phyloP scores from a whole-genome alignment of 495 filamentous ascomycete genomes.

The Penicillium bialowiezense region DNA sequence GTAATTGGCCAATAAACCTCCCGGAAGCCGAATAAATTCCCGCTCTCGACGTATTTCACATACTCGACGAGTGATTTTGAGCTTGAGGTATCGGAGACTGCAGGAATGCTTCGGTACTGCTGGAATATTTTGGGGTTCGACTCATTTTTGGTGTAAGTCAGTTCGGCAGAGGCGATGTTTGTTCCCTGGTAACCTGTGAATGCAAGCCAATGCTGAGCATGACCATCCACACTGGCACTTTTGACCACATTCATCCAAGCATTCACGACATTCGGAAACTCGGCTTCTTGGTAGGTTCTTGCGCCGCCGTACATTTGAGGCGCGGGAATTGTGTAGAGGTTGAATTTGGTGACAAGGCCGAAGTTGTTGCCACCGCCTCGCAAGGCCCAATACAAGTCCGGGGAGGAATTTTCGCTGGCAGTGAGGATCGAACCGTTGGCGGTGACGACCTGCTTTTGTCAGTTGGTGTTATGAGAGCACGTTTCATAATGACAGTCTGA shows the following conservation, averaged over 20 bases:
- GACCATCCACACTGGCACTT: slow-evolving; percentile 32
- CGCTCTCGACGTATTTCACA: slow-evolving; percentile 37
- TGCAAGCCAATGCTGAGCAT: slow-evolving; percentile 46
- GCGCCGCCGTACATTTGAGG: slow-evolving; percentile 39
- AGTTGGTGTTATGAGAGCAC: not conserved
- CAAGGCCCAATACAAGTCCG: slow-evolving; percentile 53
- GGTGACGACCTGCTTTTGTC: slow-evolving; percentile 31
- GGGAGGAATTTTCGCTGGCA: slow-evolving; percentile 29
- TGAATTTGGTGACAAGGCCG: slow-evolving; percentile 48
- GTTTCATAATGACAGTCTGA: not conserved
- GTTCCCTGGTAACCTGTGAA: slow-evolving; percentile 31
- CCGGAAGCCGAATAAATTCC: slow-evolving; percentile 42
- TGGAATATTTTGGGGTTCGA: slow-evolving; percentile 41
- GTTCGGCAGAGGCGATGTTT: slow-evolving; percentile 31
- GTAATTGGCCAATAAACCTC: slow-evolving; percentile 45
- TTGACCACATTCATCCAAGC: slow-evolving; percentile 37
- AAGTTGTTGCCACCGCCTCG: slow-evolving; percentile 51
- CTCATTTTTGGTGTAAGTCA: slow-evolving; percentile 40
- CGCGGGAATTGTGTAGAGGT: slow-evolving; percentile 36
- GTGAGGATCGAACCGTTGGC: slow-evolving; percentile 42
- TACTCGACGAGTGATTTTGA: slow-evolving; percentile 45
- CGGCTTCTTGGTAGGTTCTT: slow-evolving; percentile 40
- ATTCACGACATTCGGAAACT: slow-evolving; percentile 31
- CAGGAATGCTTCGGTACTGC: slow-evolving; percentile 36
- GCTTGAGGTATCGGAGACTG: slow-evolving; percentile 32